Evolutionary conservation across 2,329 filamentous ascomycete species (phyloP), one percentile per base, ranked within the genome.

Genomic region (Aureobasidium sp.): DNA sequence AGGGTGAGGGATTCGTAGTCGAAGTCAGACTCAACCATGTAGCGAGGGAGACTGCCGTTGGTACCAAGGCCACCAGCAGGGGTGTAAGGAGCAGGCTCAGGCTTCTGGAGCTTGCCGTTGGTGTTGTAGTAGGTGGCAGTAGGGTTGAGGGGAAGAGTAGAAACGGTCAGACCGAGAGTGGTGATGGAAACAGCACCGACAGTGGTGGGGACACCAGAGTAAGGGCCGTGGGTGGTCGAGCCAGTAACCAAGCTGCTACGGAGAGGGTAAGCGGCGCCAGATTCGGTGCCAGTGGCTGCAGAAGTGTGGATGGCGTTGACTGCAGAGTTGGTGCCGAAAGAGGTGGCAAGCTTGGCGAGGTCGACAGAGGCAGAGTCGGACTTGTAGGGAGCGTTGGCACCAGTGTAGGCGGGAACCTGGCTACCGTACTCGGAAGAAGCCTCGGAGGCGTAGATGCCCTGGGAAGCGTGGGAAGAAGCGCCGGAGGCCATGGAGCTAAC

Each of bases 1-100:
- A 94, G 78, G 0, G 85, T 82, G 34, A 94, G 80, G 0, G 88
- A 91, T 71, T 93, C 81, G 71, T 87, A 94, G 73, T 94, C 90
- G 69, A 91, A 94, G 69, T 95, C 90, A 65, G 86, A 90, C 68
- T 90, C 81, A 0, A 89, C 85, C 64, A 87, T 85, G 73, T 93
- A 93, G 1, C 91, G 83, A 1, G 89, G 89, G 47, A 81, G 80
- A 0, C 84, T 83, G n/a, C 89, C 89, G 63, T 93, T 92, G 47
- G 89, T 91, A 2, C 89, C 89, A 1, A 88, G 74, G 13, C 90
- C 90, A 62, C 90, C 75, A 41, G 79, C 82, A 0, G 90, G 90
- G 0, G 81, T 82, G 74, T 87, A 93, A 0, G 89, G 89, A 1
- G 85, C 85, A 1, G 89, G 88, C 72, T 89, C 75, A 1, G 82